These are phyloP conservation scores for Oryza nivara DNA, from an alignment of 176 grass and related monocot species.

Conservation along the genomic window DNA sequence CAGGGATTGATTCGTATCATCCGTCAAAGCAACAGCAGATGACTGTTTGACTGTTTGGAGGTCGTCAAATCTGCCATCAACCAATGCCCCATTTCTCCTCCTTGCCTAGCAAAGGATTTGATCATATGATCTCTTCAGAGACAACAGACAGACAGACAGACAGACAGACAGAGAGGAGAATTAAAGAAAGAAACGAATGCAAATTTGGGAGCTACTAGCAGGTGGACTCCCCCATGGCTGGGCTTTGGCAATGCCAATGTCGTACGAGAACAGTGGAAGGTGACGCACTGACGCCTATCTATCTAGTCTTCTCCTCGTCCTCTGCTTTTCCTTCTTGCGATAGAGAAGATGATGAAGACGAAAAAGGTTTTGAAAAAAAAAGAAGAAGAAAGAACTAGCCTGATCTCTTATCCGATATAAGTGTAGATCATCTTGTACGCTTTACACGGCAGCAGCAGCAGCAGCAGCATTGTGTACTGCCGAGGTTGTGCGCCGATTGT, in stretches of 20 bases:
- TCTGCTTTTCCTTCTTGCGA: background rate
- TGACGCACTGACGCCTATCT: conserved; percentile 45
- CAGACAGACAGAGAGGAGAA: background rate
- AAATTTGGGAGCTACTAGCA: background rate
- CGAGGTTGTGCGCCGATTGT: conserved; percentile 28
- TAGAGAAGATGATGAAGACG: conserved; percentile 10
- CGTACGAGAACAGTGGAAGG: conserved; percentile 50
- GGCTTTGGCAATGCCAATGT: conserved; percentile 54
- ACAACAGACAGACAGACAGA: conserved; percentile 13
- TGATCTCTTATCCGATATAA: conserved; percentile 58
- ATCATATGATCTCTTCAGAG: background rate
- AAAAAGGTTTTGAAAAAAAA: background rate
- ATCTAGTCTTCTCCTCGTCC: background rate
- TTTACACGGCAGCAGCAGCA: conserved; percentile 52
- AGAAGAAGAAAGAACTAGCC: background rate
- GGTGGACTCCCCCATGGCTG: conserved; percentile 15
- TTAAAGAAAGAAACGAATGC: background rate
- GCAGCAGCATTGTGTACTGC: background rate
- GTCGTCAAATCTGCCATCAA: conserved; percentile 13
- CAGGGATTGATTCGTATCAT: background rate
- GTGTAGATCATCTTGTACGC: conserved; percentile 24
- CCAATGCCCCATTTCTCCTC: conserved; percentile 37
- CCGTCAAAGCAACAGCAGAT: background rate
- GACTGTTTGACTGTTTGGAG: background rate
- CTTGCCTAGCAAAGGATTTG: conserved; percentile 43